Conservation (phyloP, 208 protist species). For the Angomonas deanei region DNA sequence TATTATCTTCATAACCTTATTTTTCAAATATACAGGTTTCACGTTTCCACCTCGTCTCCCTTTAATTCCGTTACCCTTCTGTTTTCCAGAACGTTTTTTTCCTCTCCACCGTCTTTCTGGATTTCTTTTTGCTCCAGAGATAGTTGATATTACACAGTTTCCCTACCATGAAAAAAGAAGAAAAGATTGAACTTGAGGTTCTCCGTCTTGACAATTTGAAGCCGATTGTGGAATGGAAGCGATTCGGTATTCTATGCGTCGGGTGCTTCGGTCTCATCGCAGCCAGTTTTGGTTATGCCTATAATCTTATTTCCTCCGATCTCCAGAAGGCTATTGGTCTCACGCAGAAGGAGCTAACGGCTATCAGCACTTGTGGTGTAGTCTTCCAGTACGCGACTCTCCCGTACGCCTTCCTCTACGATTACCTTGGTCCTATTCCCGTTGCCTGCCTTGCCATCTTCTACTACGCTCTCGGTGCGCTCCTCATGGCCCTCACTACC, state of each 20-base stretch:
- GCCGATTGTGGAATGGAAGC: neutral
- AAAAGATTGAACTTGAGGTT: neutral
- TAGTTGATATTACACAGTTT: no score
- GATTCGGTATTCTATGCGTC: neutral
- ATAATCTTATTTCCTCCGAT: slow-evolving; percentile 26
- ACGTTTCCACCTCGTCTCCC: no score
- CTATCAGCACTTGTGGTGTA: neutral
- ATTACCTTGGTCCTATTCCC: neutral
- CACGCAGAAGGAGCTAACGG: slow-evolving; percentile 18
- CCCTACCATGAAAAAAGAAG: neutral
- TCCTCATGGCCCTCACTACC: neutral
- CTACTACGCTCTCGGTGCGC: neutral
- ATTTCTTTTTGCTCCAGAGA: no score
- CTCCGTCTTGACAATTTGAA: neutral
- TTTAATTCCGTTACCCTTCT: no score
- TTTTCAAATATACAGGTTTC: no score
- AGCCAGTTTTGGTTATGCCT: slow-evolving; percentile 21
- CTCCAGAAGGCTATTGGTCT: slow-evolving; percentile 25
- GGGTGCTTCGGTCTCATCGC: slow-evolving; percentile 20
- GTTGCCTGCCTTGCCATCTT: neutral
- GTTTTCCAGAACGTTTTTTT: no score
- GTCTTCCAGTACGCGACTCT: neutral
- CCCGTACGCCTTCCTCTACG: neutral
- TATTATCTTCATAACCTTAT: no score
- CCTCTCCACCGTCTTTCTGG: no score